Percentiles rank a stretch among this genome's conserved stretches.
phyloP scores from a whole-genome alignment of 2,329 filamentous ascomycete genomes.

The Myriosclerotinia scirpicola region DNA sequence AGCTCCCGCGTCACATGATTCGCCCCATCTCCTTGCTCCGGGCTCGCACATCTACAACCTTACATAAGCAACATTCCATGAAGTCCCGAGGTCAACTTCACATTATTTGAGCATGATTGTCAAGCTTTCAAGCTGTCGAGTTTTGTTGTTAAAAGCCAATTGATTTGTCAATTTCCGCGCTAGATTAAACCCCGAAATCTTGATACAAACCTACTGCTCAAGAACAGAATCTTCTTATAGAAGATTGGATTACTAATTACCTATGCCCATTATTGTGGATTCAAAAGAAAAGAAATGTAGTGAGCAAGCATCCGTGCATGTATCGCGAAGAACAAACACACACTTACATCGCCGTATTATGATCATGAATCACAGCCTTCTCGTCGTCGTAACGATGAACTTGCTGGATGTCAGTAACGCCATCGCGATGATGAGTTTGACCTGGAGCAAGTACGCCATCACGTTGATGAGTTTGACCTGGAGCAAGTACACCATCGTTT shows the following conservation, averaged over 20 bases:
- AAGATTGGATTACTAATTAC: slow-evolving; percentile 11
- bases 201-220: not conserved
- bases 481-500: not conserved
- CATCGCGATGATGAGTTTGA: not conserved
- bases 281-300: not conserved
- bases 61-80: not conserved
- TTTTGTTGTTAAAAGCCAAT: not conserved
- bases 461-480: not conserved
- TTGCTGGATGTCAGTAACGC: not conserved
- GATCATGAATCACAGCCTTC: slow-evolving; percentile 3
- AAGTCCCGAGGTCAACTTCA: not conserved
- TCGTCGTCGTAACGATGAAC: not conserved
- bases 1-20: not conserved
- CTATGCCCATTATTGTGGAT: not conserved
- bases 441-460: not conserved
- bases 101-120: not conserved
- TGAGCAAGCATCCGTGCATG: not conserved
- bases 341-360: not conserved
- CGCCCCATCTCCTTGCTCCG: too few species aligned
- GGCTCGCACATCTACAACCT: not conserved
- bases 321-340: slow-evolving; percentile 1
- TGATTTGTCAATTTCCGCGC: slow-evolving; percentile 1
- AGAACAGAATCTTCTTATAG: not conserved
- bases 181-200: not conserved
- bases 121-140: not conserved